These are phyloP conservation scores for Claviceps monticola DNA, from an alignment of 2,329 filamentous ascomycete genomes.

Conservation along the genomic window DNA sequence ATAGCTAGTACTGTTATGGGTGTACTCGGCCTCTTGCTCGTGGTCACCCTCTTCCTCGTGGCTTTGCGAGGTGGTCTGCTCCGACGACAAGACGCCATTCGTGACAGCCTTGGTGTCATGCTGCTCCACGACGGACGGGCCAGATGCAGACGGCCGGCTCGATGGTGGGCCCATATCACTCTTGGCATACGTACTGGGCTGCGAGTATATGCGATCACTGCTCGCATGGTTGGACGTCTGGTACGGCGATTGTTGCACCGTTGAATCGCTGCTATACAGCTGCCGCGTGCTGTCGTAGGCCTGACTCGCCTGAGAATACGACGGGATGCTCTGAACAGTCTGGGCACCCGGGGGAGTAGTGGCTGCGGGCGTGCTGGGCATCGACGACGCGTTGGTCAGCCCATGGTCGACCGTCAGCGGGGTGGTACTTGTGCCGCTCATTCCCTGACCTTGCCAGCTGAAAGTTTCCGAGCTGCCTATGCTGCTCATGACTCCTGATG, in stretches of 20 bases:
- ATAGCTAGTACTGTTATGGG: constrained; percentile 66
- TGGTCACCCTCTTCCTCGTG: constrained; percentile 59
- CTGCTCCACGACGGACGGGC: constrained; percentile 48
- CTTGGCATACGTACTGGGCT: constrained; percentile 58
- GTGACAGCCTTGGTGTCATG: constrained; percentile 49
- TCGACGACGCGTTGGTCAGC: constrained; percentile 65
- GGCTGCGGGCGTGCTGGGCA: constrained; percentile 81
- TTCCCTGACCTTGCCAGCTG: constrained; percentile 57
- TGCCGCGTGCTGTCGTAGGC: constrained; percentile 64
- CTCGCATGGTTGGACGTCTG: constrained; percentile 45
- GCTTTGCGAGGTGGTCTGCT: constrained; percentile 32
- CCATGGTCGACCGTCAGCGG: constrained; percentile 68
- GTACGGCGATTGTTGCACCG: constrained; percentile 59
- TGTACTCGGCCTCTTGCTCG: constrained; percentile 72
- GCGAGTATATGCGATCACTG: constrained; percentile 55
- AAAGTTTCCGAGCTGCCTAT: constrained; percentile 68
- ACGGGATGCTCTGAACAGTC: constrained; percentile 58
- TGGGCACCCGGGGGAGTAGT: constrained; percentile 72
- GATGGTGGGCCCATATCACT: constrained; percentile 80
- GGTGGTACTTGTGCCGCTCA: constrained; percentile 48
- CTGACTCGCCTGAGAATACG: constrained; percentile 56
- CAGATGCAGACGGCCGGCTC: constrained; percentile 41
- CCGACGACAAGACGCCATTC: constrained; percentile 51
- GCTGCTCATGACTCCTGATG: constrained; percentile 65
- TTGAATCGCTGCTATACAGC: constrained; percentile 63